Percentiles rank a stretch among this genome's conserved stretches.
Evolutionary conservation across 495 filamentous ascomycete genomes (phyloP).

Genomic region (Aspergillus kassunensis): DNA sequence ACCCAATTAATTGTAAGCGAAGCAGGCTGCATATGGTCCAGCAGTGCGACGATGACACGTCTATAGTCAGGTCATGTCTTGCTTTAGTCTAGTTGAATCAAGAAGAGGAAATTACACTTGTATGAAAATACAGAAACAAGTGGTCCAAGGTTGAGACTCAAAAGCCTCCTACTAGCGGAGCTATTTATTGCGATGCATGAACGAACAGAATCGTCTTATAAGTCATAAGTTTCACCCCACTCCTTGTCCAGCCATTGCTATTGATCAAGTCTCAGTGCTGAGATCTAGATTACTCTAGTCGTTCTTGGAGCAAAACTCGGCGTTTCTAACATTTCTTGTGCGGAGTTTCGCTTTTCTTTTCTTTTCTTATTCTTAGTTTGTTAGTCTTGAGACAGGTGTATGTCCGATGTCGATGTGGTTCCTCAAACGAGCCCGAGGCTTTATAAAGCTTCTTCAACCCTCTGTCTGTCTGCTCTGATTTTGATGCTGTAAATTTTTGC

Average conservation of each 20-base stretch:
- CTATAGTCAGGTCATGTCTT: background rate
- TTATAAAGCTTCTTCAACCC: background rate
- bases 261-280: constrained; percentile 1
- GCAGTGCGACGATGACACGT: constrained; percentile 7
- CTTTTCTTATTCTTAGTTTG: background rate
- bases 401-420: background rate
- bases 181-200: background rate
- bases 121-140: no score
- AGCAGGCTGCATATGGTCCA: background rate
- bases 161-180: background rate
- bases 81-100: constrained; percentile 2
- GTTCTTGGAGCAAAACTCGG: constrained; percentile 10
- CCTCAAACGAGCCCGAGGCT: background rate
- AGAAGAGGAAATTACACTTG: background rate
- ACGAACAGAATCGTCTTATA: background rate
- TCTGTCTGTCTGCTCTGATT: background rate
- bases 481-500: background rate
- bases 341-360: background rate
- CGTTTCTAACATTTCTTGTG: constrained; percentile 1
- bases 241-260: background rate
- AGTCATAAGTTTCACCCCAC: constrained; percentile 1
- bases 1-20: background rate
- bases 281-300: constrained; percentile 7
- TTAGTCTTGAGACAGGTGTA: background rate
- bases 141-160: no score